A percentile compares a stretch with the other conserved stretches of the same genome.
These are phyloP conservation scores for Globisporangium recalcitrans DNA, from an alignment of 352 stramenopile genomes.

Conservation along the genomic window DNA sequence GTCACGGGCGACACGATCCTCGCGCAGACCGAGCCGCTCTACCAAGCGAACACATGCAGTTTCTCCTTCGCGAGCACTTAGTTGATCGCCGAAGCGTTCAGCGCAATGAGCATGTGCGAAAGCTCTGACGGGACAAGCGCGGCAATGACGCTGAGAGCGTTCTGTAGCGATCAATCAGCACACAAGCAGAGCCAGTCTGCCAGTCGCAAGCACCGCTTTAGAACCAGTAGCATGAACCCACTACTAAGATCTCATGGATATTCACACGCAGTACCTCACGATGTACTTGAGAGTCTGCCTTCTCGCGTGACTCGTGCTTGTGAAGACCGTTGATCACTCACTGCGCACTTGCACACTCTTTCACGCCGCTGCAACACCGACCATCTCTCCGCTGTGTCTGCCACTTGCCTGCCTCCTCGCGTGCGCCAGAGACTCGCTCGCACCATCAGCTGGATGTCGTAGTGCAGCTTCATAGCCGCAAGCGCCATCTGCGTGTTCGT, in stretches of 20 bases:
- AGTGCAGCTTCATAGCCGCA: conserved; percentile 59
- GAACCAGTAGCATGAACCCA: background rate
- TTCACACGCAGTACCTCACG: background rate
- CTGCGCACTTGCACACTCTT: too few species aligned
- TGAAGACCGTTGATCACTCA: too few species aligned
- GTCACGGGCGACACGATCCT: too few species aligned
- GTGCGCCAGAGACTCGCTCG: conserved; percentile 8
- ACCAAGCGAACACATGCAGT: conserved; percentile 32
- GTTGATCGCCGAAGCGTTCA: conserved; percentile 43
- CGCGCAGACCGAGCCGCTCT: conserved; percentile 40
- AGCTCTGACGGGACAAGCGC: conserved; percentile 44
- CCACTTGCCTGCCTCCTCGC: background rate
- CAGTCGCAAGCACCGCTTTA: background rate
- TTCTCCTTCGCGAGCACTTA: conserved; percentile 42
- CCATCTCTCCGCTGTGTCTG: too few species aligned
- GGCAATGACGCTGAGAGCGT: conserved; percentile 2
- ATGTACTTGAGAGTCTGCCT: too few species aligned
- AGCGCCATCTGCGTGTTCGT: conserved; percentile 33
- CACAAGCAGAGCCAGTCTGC: background rate
- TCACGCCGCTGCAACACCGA: too few species aligned
- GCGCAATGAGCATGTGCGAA: conserved; percentile 43
- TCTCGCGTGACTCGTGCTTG: too few species aligned
- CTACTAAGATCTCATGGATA: background rate
- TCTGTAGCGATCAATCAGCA: conserved; percentile 3
- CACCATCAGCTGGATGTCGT: conserved; percentile 27